Percentiles rank a stretch among this genome's conserved stretches.
Evolutionary conservation across 2,329 filamentous ascomycete species (phyloP).

Genomic region (Chrysoporthe austroafricana): DNA sequence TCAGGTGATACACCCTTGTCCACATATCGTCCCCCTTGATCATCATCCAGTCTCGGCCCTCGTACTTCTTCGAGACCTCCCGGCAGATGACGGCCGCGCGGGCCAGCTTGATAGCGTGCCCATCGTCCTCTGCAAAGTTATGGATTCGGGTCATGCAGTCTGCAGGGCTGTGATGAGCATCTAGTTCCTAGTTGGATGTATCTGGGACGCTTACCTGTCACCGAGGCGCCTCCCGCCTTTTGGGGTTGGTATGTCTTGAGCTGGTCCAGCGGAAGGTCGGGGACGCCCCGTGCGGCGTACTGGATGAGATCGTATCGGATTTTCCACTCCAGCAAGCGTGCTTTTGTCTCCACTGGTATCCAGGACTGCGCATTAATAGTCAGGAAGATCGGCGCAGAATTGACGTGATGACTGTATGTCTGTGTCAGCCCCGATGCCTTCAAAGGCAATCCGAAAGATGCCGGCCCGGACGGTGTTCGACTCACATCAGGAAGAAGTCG

Average conservation of each 20-base stretch:
- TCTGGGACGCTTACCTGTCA: conserved; percentile 44
- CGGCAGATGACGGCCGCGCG: conserved; percentile 71
- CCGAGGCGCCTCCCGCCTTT: conserved; percentile 38
- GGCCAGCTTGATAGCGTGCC: conserved; percentile 77
- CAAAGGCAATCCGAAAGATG: neutral
- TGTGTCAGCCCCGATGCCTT: neutral
- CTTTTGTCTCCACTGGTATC: conserved; percentile 63
- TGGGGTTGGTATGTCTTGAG: conserved; percentile 64
- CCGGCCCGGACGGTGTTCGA: conserved; percentile 1
- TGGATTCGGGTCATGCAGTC: conserved; percentile 48
- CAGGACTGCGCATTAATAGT: conserved; percentile 64
- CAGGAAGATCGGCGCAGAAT: conserved; percentile 72
- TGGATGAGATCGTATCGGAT: conserved; percentile 73
- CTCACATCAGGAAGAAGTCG: conserved; percentile 76
- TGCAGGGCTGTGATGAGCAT: neutral
- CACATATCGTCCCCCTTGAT: conserved; percentile 62
- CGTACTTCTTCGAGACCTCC: conserved; percentile 50
- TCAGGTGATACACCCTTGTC: conserved; percentile 63
- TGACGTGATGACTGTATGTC: conserved; percentile 73
- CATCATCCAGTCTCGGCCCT: conserved; percentile 51
- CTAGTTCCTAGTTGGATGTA: neutral
- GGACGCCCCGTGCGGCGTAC: conserved; percentile 71
- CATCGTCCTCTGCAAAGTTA: conserved; percentile 66
- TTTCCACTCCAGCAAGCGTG: conserved; percentile 80
- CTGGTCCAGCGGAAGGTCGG: conserved; percentile 61